These are phyloP conservation scores for Lenzites betulinus DNA, from an alignment of 768 basidiomycete genomes.

Conservation along the genomic window DNA sequence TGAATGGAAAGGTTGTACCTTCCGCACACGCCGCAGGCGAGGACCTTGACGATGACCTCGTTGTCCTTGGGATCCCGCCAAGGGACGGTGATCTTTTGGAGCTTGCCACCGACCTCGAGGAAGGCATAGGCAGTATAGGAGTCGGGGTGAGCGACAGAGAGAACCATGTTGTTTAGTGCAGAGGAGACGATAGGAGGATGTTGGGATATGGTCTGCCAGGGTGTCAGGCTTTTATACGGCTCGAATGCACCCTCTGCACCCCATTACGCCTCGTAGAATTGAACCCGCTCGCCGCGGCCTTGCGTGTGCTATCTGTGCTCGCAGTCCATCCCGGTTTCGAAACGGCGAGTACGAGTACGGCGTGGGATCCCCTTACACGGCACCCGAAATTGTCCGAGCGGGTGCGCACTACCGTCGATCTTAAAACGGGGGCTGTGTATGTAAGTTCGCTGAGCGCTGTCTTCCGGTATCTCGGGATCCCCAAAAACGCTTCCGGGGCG, in stretches of 20 bases:
- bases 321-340: neutral
- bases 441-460: neutral
- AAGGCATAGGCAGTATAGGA: conserved; percentile 24
- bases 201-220: too few relatives aligned
- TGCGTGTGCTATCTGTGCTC: neutral
- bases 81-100: conserved; percentile 18
- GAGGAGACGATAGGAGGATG: neutral
- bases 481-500: too few relatives aligned
- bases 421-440: neutral
- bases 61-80: conserved; percentile 26
- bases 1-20: conserved; percentile 10
- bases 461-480: neutral
- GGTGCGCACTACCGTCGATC: neutral
- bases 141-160: conserved; percentile 12
- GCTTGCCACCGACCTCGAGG: conserved; percentile 18
- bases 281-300: neutral
- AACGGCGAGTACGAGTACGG: conserved; percentile 1
- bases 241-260: neutral
- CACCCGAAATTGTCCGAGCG: neutral
- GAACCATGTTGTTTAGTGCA: neutral
- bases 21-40: conserved; percentile 31
- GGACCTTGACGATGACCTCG: conserved; percentile 31
- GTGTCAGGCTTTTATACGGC: neutral
- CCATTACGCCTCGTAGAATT: neutral
- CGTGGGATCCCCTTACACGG: neutral